These are phyloP conservation scores for Barnettozyma salicaria DNA, from an alignment of 805 yeast species.

Conservation along the genomic window DNA sequence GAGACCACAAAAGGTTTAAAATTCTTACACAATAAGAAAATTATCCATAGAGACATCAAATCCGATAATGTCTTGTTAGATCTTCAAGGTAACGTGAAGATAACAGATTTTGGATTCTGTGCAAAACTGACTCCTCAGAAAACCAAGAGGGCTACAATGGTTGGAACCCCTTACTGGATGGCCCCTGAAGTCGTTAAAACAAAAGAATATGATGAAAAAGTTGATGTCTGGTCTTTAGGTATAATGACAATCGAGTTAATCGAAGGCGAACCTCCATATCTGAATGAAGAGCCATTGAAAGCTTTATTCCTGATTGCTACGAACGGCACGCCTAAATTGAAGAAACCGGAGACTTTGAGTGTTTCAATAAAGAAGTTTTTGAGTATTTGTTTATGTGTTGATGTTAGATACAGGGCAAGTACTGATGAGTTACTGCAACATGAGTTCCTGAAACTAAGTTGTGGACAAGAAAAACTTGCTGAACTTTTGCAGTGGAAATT, in stretches of 20 bases:
- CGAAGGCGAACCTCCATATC: slow-evolving; percentile 97
- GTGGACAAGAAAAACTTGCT: slow-evolving; percentile 53
- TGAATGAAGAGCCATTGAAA: slow-evolving; percentile 92
- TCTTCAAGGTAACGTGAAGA: slow-evolving; percentile 76
- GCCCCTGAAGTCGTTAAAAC: slow-evolving; percentile 98
- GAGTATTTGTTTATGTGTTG: slow-evolving; percentile 89
- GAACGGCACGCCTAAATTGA: slow-evolving; percentile 92
- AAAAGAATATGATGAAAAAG: slow-evolving; percentile 94
- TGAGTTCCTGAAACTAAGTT: slow-evolving; percentile 59
- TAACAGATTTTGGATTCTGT: slow-evolving; percentile 97
- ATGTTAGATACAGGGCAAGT: slow-evolving; percentile 83
- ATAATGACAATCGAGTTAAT: slow-evolving; percentile 98
- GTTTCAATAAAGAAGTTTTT: slow-evolving; percentile 78
- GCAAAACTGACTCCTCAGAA: slow-evolving; percentile 84
- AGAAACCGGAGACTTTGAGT: slow-evolving; percentile 79
- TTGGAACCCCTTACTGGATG: slow-evolving; percentile 99
- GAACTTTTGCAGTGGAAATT: slow-evolving; percentile 49
- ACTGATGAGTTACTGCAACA: slow-evolving; percentile 84
- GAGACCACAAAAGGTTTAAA: slow-evolving; percentile 90
- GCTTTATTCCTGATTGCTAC: slow-evolving; percentile 94
- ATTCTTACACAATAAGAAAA: slow-evolving; percentile 85
- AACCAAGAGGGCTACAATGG: slow-evolving; percentile 94
- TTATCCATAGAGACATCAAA: slow-evolving; percentile 95
- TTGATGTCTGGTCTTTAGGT: slow-evolving; percentile 97
- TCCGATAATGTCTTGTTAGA: slow-evolving; percentile 90